phyloP scores from a whole-genome alignment of 495 filamentous ascomycete genomes.

The Penicillium salamii region DNA sequence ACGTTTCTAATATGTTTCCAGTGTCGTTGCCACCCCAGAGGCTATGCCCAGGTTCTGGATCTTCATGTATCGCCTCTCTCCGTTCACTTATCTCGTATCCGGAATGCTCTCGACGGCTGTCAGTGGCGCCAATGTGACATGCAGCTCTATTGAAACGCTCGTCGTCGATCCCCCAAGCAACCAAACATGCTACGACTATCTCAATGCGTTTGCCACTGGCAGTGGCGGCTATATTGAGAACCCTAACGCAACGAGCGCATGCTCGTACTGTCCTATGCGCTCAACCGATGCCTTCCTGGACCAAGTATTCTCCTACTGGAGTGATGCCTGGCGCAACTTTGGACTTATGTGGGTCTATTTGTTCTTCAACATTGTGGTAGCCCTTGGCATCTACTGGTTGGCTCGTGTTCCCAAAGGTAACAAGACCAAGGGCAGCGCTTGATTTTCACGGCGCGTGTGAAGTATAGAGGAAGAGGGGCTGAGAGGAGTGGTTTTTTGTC shows the following conservation, averaged over 20 bases:
- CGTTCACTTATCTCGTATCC: conserved; percentile 59
- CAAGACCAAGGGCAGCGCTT: too few relatives aligned
- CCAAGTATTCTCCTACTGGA: conserved; percentile 39
- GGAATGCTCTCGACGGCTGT: conserved; percentile 53
- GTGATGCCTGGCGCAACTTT: conserved; percentile 60
- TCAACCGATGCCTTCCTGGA: conserved; percentile 58
- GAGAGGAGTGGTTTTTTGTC: too few relatives aligned
- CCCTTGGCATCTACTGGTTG: conserved; percentile 59
- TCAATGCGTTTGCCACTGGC: conserved; percentile 32
- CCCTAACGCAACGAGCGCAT: conserved; percentile 44
- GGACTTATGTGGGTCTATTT: conserved; percentile 58
- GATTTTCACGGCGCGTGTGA: too few relatives aligned
- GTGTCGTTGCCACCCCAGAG: conserved; percentile 51
- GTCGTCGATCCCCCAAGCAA: conserved; percentile 43
- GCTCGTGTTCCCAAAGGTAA: too few relatives aligned
- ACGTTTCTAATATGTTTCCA: conserved; percentile 47
- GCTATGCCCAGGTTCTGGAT: conserved; percentile 65
- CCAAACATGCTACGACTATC: conserved; percentile 52
- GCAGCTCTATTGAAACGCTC: conserved; percentile 50
- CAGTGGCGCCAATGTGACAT: conserved; percentile 49
- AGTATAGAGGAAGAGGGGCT: too few relatives aligned
- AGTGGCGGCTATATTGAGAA: conserved; percentile 53
- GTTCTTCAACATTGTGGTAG: conserved; percentile 61
- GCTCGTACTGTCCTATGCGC: conserved; percentile 54
- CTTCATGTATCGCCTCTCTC: conserved; percentile 66